A percentile compares a stretch with the other conserved stretches of the same genome.
Evolutionary conservation across 2,329 filamentous ascomycete genomes (phyloP).

Genomic region (Penicillium concentricum): DNA sequence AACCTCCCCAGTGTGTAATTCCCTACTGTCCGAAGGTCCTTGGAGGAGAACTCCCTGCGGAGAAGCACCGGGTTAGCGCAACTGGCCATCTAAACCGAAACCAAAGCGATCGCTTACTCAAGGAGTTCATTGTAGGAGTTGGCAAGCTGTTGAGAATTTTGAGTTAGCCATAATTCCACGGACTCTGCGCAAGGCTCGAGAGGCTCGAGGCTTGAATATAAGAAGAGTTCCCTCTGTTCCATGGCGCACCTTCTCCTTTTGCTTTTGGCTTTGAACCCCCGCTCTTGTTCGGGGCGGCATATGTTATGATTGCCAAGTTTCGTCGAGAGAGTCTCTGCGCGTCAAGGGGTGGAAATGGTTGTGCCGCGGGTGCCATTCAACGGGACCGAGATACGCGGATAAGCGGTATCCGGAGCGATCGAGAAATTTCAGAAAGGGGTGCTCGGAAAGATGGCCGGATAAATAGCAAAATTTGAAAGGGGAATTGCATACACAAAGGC

Average conservation of each 20-base stretch:
- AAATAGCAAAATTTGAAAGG: neutral
- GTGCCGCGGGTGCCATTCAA: constrained; percentile 25
- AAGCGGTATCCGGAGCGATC: neutral
- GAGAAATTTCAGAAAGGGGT: constrained; percentile 1
- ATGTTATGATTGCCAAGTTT: constrained; percentile 36
- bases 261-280: constrained; percentile 58
- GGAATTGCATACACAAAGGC: constrained; percentile 12
- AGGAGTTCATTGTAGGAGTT: constrained; percentile 95
- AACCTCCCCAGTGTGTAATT: constrained; percentile 90
- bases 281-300: constrained; percentile 47
- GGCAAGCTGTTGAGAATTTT: constrained; percentile 66
- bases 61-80: constrained; percentile 14
- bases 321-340: constrained; percentile 21
- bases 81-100: constrained; percentile 1
- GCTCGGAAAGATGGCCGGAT: neutral
- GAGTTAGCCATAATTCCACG: constrained; percentile 14
- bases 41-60: constrained; percentile 83
- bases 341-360: constrained; percentile 14
- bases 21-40: constrained; percentile 86
- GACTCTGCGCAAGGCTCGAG: neutral
- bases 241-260: constrained; percentile 56
- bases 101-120: constrained; percentile 61
- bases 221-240: neutral
- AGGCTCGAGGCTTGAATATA: neutral
- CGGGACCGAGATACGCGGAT: neutral